Evolutionary conservation across 2,329 filamentous ascomycete species (phyloP), one percentile per base, ranked within the genome.

Genomic region (Aspergillus oerlinghausenensis): DNA sequence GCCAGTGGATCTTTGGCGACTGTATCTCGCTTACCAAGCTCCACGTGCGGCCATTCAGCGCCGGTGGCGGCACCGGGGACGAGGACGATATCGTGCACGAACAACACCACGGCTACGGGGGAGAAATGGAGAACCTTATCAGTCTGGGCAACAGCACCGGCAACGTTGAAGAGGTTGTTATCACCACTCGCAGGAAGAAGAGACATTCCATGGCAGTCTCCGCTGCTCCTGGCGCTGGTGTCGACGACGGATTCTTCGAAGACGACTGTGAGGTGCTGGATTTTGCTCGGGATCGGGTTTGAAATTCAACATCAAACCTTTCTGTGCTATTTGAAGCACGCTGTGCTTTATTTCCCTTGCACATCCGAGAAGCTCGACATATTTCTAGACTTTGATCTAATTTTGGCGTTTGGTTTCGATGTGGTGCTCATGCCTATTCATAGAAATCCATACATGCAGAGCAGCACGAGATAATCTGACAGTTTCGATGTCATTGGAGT

Each of bases 181-280:
- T 93, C 19, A 95, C 89, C 17, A 93, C 90, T 2, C 82, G 90
- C 59, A 81, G 89, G 52, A 84, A 89, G 57, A 84, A 84, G 65
- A 84, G 82, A 43, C 61, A 65, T 47, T 60, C 65, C 21, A 63
- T 62, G 47, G 62, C 65, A 0, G 59, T 64, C 49, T 52, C 60
- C 35, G 69, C 50, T 77, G 79, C 42, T 79, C 82, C 52, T 66
- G 71, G 56, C 68, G 68, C 42, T 70, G 72, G 70, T 49, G 71
- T 75, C 10, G 86, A 86, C 48, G 88, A 90, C 56, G 84, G 84
- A 54, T 95, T 96, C 73, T 96, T 96, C 67, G 92, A 96, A 74
- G 90, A 96, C 70, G 92, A 95, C 69, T 94, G 90, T 64, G 91
- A 96, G 71, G 89, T 96, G 56, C 82, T 96, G 60, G 91, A 96